These are phyloP conservation scores for Skeletonema marinoi DNA, from an alignment of 108 stramenopile species.

Conservation along the genomic window DNA sequence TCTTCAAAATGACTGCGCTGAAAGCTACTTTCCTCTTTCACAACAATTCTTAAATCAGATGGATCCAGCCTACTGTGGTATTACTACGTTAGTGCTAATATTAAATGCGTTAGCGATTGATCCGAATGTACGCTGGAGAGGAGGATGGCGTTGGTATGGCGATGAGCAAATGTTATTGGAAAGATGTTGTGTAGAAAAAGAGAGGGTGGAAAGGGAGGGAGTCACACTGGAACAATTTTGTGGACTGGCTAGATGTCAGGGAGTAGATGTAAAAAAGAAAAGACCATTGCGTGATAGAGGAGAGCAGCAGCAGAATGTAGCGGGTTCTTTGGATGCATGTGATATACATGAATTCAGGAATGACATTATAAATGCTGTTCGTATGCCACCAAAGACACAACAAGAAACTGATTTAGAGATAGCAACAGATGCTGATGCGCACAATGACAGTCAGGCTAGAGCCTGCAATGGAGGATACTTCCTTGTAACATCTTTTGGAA, in stretches of 20 bases:
- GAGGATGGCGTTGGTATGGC: slow-evolving; percentile 94
- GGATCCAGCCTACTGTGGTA: slow-evolving; percentile 94
- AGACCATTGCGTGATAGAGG: slow-evolving; percentile 41
- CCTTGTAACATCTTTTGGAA: slow-evolving; percentile 73
- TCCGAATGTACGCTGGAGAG: slow-evolving; percentile 92
- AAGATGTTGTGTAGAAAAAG: slow-evolving; percentile 78
- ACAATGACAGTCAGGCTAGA: background rate
- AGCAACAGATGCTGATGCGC: slow-evolving; percentile 11
- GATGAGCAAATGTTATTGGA: slow-evolving; percentile 85
- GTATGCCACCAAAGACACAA: slow-evolving; percentile 21
- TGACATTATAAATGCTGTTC: slow-evolving; percentile 55
- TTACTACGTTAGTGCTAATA: slow-evolving; percentile 89
- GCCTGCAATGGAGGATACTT: slow-evolving; percentile 35
- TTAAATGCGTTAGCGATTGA: slow-evolving; percentile 93
- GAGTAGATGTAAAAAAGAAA: slow-evolving; percentile 55
- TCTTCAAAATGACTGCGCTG: slow-evolving; percentile 53
- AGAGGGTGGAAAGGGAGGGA: slow-evolving; percentile 71
- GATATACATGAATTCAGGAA: slow-evolving; percentile 61
- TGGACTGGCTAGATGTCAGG: slow-evolving; percentile 76
- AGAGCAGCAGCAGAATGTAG: background rate
- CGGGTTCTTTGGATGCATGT: background rate
- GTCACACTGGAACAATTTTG: slow-evolving; percentile 73
- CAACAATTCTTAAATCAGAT: slow-evolving; percentile 94
- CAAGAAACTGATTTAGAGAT: slow-evolving; percentile 24
- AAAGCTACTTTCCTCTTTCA: slow-evolving; percentile 73